Base-by-base conservation (phyloP, 176 grass and related monocot species). In the Zoysia japonica region DNA sequence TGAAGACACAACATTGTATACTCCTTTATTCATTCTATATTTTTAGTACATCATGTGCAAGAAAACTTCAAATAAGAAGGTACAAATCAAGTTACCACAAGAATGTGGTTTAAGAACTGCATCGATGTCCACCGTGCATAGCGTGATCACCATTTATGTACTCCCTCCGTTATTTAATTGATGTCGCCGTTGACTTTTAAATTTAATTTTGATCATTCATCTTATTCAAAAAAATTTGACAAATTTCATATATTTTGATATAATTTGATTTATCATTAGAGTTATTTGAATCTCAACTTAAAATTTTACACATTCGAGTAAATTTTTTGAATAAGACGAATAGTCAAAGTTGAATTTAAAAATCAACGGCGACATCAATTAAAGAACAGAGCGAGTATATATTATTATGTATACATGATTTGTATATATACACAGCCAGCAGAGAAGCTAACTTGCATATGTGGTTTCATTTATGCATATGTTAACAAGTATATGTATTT, bases 61-160 rank as follows among this genome's bases (percentile, higher is more conserved):
- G 47, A 16, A 57, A 11, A 79, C 15, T 19, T 15, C 67, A 61
- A 46, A 46, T 2, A 13, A 68, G 15, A 17, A 68, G 46, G 64
- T 59, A 89, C 59, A 76, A 65, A 80, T 76, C 20, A 59, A 65
- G 56, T 47, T 16, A 48, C 5, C n/a, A 70, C 9, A 71, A 49
- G 11, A 37, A 28, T 28, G 45, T 67, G 54, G 65, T 78, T 68
- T 36, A 11, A 61, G n/a, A 61, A 77, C 6, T 47, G 67, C 48
- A 73, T 70, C 52, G 11, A 86, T 39, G 70, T 75, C 69, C 20
- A 60, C 28, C 56, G 7, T 47, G 8, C n/a, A 9, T 60, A 60
- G 19, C n/a, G 3, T 28, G n/a, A 20, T 60, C 56, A 61, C 3
- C 36, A 59, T 59, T 20, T 67, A 15, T 67, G n/a, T 40, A 14